Conservation (phyloP, 1,284 basidiomycete genomes). For the Rhodotorula glutinis region DNA sequence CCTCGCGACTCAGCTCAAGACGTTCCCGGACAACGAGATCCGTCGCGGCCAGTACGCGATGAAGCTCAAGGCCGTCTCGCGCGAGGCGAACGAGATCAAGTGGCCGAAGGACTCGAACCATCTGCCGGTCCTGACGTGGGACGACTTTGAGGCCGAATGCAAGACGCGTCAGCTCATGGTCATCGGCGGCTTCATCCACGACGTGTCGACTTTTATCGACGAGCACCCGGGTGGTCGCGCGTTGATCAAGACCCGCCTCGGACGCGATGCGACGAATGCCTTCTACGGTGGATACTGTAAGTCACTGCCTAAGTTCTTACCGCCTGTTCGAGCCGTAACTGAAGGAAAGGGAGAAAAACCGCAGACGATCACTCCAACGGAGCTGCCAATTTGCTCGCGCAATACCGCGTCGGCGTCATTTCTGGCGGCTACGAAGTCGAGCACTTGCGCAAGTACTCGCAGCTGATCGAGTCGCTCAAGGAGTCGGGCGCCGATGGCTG, state of each 20-base stretch:
- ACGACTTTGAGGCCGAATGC: conserved; percentile 74
- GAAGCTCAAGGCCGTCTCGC: conserved; percentile 77
- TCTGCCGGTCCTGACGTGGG: conserved; percentile 79
- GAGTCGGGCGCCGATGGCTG: conserved; percentile 31
- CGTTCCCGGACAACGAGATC: conserved; percentile 91
- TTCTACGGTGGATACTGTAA: conserved; percentile 79
- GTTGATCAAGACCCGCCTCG: conserved; percentile 62
- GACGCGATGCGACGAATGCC: conserved; percentile 68
- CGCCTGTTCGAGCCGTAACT: conserved; percentile 46
- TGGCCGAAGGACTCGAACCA: conserved; percentile 74
- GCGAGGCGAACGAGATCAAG: conserved; percentile 63
- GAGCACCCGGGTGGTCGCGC: conserved; percentile 80
- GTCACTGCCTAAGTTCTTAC: not conserved
- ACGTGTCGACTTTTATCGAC: conserved; percentile 77
- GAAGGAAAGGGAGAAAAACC: too few relatives aligned
- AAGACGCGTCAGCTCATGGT: conserved; percentile 73
- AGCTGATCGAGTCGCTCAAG: conserved; percentile 30
- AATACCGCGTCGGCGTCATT: conserved; percentile 85
- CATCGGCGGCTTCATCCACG: conserved; percentile 86
- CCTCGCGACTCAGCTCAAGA: conserved; percentile 80
- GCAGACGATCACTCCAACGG: conserved; percentile 78
- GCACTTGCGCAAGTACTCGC: conserved; percentile 37
- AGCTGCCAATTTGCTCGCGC: conserved; percentile 77
- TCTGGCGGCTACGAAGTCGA: conserved; percentile 60
- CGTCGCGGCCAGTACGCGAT: conserved; percentile 87